Evolutionary conservation across 352 stramenopile species (phyloP).

Genomic region (Pythium sp.): DNA sequence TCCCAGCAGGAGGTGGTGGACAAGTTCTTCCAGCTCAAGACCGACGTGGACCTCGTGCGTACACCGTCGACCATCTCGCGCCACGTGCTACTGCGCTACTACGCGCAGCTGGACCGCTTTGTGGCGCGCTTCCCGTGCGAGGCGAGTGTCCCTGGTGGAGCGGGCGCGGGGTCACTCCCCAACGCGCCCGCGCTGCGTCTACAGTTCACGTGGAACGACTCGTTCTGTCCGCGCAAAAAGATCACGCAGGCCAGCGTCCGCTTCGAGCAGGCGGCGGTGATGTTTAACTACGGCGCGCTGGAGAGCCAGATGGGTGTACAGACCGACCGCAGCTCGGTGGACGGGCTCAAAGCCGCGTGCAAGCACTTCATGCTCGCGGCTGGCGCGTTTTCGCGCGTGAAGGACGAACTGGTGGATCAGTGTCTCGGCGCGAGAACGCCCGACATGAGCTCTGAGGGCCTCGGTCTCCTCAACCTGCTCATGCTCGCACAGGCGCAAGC

Average conservation of each 20-base stretch:
- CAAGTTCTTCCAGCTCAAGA: conserved; percentile 55
- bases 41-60: conserved; percentile 68
- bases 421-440: conserved; percentile 42
- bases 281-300: conserved; percentile 87
- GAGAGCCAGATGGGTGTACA: conserved; percentile 81
- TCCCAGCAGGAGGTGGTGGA: conserved; percentile 36
- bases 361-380: conserved; percentile 85
- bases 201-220: conserved; percentile 90
- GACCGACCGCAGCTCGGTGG: conserved; percentile 64
- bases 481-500: conserved; percentile 86
- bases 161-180: background rate
- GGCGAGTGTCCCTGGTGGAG: conserved; percentile 15
- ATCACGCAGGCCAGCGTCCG: conserved; percentile 52
- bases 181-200: conserved; percentile 34
- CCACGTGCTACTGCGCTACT: conserved; percentile 75
- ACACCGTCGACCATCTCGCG: conserved; percentile 63
- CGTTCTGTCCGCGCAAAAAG: conserved; percentile 88
- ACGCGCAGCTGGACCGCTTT: conserved; percentile 69
- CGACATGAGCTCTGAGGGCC: conserved; percentile 61
- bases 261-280: conserved; percentile 79
- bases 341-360: conserved; percentile 82
- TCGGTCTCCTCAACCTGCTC: conserved; percentile 65
- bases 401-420: conserved; percentile 44
- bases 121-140: conserved; percentile 56
- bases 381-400: conserved; percentile 66